Evolutionary conservation across 306 rosid species (phyloP), one percentile per base, ranked within the genome.

Genomic region (Acacia acuminata): DNA sequence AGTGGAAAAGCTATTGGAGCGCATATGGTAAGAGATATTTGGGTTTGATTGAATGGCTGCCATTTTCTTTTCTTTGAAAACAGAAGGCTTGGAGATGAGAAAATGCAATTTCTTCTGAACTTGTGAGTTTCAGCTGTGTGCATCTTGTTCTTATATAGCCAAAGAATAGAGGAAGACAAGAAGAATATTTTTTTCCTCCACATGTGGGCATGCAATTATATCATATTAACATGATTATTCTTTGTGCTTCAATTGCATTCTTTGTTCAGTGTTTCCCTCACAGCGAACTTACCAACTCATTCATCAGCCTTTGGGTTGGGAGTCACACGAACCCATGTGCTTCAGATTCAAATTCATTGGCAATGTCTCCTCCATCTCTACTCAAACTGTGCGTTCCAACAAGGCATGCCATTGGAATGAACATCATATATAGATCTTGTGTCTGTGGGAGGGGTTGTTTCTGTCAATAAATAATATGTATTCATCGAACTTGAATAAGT

Each of bases 1-100:
- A 4, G 83, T 71, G 25, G 87, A 85, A 22, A 85, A 74, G 82
- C 88, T 85, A 58, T 88, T 85, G 71, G 85, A 73, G 75, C 87
- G 50, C 20, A 45, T 25, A 72, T 85, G 90, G 12, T 73, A 13
- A 51, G 83, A 78, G 82, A 15, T 68, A 47, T 79, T 82, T 77
- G 71, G n/a, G 82, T 10, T 85, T 50, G 84, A 40, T 61, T 79
- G 82, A 9, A 32, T 16, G 44, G 27, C 50, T 34, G 48, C 71
- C 90, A 87, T 87, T 65, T 84, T 9, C 15, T 82, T 30, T 75
- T 69, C 63, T 63, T 10, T 38, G 65, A 79, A 17, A 47, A 56
- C 6, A 67, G 43, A 32, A 40, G 40, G 51, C 63, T 81, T 24
- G 45, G 58, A 82, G 69, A 79, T 69, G 58, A 34, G 5, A 36